Evolutionary conservation across 2,329 filamentous ascomycete species (phyloP).

Genomic region (Phoma sp.): DNA sequence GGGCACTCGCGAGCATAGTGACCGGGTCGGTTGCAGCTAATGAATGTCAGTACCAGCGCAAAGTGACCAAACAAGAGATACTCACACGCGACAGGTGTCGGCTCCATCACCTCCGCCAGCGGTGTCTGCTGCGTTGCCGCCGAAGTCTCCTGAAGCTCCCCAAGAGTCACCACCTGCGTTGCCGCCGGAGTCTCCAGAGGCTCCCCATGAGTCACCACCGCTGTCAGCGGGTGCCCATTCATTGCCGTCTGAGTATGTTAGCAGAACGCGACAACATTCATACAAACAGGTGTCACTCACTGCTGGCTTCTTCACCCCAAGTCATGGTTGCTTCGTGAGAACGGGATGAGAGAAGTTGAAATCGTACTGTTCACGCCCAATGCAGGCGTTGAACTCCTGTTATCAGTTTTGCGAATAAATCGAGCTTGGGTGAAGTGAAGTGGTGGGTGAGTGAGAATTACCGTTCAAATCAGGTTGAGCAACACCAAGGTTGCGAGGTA

Average conservation of each 20-base stretch:
- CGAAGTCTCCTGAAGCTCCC: too few species aligned
- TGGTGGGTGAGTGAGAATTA: not conserved
- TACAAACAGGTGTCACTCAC: constrained; percentile 10
- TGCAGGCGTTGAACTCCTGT: not conserved
- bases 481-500: not conserved
- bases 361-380: not conserved
- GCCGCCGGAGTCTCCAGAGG: constrained; percentile 10
- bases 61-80: constrained; percentile 7
- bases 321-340: constrained; percentile 23
- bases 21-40: constrained; percentile 50
- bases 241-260: not conserved
- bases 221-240: not conserved
- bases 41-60: constrained; percentile 28
- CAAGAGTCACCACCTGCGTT: constrained; percentile 14
- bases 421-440: not conserved
- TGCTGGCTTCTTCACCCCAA: constrained; percentile 24
- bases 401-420: not conserved
- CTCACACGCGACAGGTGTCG: constrained; percentile 51
- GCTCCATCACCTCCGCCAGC: constrained; percentile 41
- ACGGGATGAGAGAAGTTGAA: not conserved
- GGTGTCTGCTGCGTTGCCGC: not conserved
- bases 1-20: constrained; percentile 59
- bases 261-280: not conserved
- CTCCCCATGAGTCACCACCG: constrained; percentile 19
- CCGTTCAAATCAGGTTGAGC: not conserved